phyloP scores from a whole-genome alignment of 176 grass and related monocot genomes.

The Hordeum marinum region DNA sequence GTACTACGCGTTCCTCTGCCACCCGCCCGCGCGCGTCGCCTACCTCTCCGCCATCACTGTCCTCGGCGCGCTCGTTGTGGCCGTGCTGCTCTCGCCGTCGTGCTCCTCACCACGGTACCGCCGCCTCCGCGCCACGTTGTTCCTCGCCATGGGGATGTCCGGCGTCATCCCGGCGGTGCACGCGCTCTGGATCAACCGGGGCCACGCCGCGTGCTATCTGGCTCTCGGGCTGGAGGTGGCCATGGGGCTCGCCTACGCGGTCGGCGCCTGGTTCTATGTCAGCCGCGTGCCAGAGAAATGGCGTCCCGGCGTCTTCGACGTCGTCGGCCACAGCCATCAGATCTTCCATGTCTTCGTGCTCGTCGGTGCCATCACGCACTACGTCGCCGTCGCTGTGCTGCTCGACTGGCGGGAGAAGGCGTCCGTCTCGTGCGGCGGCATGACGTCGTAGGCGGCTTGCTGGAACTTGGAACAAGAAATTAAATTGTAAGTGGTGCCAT shows the following conservation, averaged over 20 bases:
- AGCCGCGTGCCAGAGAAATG: conserved; percentile 87
- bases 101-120: conserved; percentile 68
- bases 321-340: conserved; percentile 91
- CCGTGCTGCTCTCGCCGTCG: conserved; percentile 58
- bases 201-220: conserved; percentile 55
- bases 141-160: conserved; percentile 79
- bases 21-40: conserved; percentile 35
- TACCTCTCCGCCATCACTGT: conserved; percentile 73
- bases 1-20: conserved; percentile 92
- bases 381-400: conserved; percentile 54
- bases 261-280: conserved; percentile 70
- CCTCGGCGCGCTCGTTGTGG: conserved; percentile 54
- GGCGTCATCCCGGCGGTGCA: conserved; percentile 70
- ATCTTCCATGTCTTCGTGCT: conserved; percentile 93
- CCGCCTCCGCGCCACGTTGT: conserved; percentile 61
- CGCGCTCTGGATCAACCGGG: conserved; percentile 63
- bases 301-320: conserved; percentile 69
- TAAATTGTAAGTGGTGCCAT: background rate
- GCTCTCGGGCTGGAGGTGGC: conserved; percentile 59
- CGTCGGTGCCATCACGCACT: conserved; percentile 67
- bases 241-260: conserved; percentile 59
- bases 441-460: background rate
- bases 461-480: background rate
- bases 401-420: conserved; percentile 65
- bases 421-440: conserved; percentile 32